phyloP scores from a whole-genome alignment of 768 basidiomycete genomes.

The Pisolithus microcarpus region DNA sequence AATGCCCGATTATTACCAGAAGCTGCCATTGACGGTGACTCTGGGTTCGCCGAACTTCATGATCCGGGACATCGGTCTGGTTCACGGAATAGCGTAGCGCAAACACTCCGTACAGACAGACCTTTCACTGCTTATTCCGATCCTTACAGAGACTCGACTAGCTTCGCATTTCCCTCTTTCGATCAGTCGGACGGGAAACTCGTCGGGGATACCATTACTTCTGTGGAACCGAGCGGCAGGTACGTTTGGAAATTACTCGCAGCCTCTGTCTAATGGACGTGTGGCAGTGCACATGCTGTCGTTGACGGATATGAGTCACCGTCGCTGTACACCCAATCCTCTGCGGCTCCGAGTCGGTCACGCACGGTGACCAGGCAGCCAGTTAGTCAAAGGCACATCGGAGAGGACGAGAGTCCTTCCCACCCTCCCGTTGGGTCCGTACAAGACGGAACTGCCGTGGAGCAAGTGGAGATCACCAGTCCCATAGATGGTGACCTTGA shows the following conservation, averaged over 20 bases:
- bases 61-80: not conserved
- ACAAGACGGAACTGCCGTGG: not conserved
- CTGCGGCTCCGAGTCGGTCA: not conserved
- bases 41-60: not conserved
- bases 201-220: not conserved
- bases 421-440: conserved; percentile 4
- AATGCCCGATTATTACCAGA: not conserved
- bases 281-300: not conserved
- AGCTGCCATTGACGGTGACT: not conserved
- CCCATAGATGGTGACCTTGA: not conserved
- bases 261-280: not conserved
- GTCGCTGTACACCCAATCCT: conserved; percentile 6
- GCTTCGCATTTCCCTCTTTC: not conserved
- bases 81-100: not conserved
- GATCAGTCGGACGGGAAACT: not conserved
- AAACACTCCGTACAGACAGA: not conserved
- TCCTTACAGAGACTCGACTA: not conserved
- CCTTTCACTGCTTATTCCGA: not conserved
- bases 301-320: not conserved
- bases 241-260: not conserved
- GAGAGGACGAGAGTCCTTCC: not conserved
- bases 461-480: not conserved
- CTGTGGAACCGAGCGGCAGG: not conserved
- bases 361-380: not conserved
- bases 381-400: not conserved